Percentiles rank a stretch among this genome's conserved stretches.
Evolutionary conservation across 768 basidiomycete species (phyloP).

Genomic region (Russula foetens): DNA sequence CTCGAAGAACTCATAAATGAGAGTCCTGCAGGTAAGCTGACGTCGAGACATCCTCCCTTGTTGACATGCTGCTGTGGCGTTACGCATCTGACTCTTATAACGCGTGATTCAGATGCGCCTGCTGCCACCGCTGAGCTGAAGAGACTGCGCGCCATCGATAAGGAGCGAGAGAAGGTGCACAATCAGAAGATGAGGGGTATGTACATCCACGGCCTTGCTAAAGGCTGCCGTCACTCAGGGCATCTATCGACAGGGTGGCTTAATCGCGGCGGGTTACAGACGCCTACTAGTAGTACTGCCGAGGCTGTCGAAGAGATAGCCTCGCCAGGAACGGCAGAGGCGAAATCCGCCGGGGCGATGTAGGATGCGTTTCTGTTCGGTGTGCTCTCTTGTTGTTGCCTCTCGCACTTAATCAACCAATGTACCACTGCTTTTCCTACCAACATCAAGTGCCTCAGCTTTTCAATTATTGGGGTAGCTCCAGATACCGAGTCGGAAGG

Average conservation of each 20-base stretch:
- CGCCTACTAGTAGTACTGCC: neutral
- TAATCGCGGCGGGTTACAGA: constrained; percentile 8
- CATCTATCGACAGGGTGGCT: constrained; percentile 14
- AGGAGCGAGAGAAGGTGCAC: constrained; percentile 54
- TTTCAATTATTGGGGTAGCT: neutral
- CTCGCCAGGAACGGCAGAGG: constrained; percentile 4
- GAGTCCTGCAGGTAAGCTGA: constrained; percentile 46
- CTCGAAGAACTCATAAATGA: constrained; percentile 58
- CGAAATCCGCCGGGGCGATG: neutral
- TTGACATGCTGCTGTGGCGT: neutral
- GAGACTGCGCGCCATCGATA: constrained; percentile 52
- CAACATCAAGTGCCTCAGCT: neutral
- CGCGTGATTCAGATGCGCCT: constrained; percentile 38
- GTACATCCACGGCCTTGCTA: neutral
- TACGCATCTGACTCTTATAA: neutral
- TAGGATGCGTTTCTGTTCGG: neutral
- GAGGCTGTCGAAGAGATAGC: constrained; percentile 8
- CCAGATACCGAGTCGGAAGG: neutral
- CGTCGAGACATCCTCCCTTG: neutral
- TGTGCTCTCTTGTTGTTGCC: neutral
- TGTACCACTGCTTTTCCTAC: neutral
- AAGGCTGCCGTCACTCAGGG: neutral
- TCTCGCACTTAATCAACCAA: neutral
- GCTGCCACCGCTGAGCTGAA: constrained; percentile 57
- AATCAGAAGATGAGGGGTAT: constrained; percentile 71